Conservation (phyloP, 768 basidiomycete genomes). For the Suillus tomentosus region DNA sequence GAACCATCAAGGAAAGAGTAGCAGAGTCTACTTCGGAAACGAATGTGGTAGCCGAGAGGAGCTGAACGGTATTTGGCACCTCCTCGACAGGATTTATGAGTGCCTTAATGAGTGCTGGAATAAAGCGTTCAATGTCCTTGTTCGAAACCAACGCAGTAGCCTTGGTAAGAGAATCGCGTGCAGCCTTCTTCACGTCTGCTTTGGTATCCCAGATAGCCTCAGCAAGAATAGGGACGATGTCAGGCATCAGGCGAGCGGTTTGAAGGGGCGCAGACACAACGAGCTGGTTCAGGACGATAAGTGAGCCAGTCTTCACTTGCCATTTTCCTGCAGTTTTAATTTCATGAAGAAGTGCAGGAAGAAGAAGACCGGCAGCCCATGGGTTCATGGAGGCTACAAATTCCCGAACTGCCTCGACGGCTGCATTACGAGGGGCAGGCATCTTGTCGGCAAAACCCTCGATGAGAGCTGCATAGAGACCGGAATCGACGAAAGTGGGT, state of each 20-base stretch:
- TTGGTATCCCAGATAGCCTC: constrained; percentile 99
- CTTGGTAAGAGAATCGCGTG: constrained; percentile 92
- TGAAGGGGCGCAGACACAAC: constrained; percentile 81
- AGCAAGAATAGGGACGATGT: constrained; percentile 91
- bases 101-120: constrained; percentile 96
- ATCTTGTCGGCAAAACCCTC: constrained; percentile 96
- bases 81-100: constrained; percentile 99
- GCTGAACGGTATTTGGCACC: constrained; percentile 91
- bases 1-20: constrained; percentile 97
- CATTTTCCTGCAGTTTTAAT: constrained; percentile 97
- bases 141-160: constrained; percentile 93
- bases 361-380: constrained; percentile 82
- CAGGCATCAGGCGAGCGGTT: constrained; percentile 87
- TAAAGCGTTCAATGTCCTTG: constrained; percentile 97
- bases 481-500: constrained; percentile 84
- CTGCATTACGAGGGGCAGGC: constrained; percentile 81
- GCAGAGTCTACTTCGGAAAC: constrained; percentile 99
- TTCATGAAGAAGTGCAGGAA: constrained; percentile 87
- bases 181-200: constrained; percentile 98
- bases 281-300: constrained; percentile 83
- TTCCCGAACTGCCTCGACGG: constrained; percentile 78
- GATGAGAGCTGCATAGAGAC: constrained; percentile 83
- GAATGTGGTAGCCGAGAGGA: constrained; percentile 98
- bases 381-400: constrained; percentile 82
- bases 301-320: constrained; percentile 92